Evolutionary conservation across 2,329 filamentous ascomycete genomes (phyloP).

Genomic region (Calonectria pteridis): DNA sequence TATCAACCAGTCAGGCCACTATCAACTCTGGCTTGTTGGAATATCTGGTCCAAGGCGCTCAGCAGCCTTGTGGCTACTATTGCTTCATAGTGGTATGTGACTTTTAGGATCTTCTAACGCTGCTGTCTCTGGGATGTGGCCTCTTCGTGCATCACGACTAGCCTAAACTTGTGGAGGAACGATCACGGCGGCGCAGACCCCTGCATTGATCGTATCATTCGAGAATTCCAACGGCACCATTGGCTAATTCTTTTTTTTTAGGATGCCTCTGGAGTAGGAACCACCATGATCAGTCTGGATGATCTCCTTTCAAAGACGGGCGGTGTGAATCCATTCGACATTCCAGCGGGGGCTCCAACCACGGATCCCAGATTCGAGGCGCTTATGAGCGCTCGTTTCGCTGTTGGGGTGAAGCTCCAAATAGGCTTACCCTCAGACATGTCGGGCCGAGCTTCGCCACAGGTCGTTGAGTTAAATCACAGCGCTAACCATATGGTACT

Average conservation of each 20-base stretch:
- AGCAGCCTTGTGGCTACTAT: background rate
- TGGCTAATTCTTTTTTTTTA: too few relatives aligned
- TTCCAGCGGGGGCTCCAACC: background rate
- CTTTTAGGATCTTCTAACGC: background rate
- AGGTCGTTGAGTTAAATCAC: background rate
- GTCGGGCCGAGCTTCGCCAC: background rate
- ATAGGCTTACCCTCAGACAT: background rate
- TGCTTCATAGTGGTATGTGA: background rate
- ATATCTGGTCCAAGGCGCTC: background rate
- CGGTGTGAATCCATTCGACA: background rate
- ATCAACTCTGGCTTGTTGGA: slow-evolving; percentile 11
- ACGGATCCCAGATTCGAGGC: background rate
- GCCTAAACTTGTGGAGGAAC: background rate
- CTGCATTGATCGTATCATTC: too few relatives aligned
- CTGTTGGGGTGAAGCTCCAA: background rate
- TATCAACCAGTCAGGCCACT: slow-evolving; percentile 18
- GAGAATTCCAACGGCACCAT: too few relatives aligned
- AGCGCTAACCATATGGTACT: background rate
- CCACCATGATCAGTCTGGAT: background rate
- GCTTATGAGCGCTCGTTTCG: background rate
- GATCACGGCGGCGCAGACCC: too few relatives aligned
- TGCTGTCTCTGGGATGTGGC: background rate
- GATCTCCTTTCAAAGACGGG: background rate
- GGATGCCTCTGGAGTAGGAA: too few relatives aligned
- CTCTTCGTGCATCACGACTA: background rate